Evolutionary conservation across 2,329 filamentous ascomycete species (phyloP).

Genomic region (Nothophoma quercina): DNA sequence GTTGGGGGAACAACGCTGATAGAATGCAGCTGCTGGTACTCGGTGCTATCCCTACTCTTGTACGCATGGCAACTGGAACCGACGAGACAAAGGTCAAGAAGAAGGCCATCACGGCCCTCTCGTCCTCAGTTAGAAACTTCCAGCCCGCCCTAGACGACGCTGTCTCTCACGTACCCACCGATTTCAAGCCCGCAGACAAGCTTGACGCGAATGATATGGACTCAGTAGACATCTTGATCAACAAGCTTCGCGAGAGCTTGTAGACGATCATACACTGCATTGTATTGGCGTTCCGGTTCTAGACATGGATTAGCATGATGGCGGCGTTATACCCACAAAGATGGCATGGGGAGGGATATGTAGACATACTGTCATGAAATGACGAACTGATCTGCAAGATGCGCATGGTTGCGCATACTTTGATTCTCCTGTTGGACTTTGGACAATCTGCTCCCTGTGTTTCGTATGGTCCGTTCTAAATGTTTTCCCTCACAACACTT

Average conservation of each 20-base stretch:
- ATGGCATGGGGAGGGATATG: conserved; percentile 1
- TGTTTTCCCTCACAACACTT: conserved; percentile 44
- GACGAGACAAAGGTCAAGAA: conserved; percentile 72
- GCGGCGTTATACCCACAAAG: conserved; percentile 10
- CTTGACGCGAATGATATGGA: conserved; percentile 91
- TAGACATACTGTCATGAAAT: conserved; percentile 5
- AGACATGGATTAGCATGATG: conserved; percentile 29
- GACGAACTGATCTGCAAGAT: background rate
- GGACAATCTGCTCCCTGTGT: background rate
- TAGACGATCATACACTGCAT: conserved; percentile 24
- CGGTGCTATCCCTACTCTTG: conserved; percentile 75
- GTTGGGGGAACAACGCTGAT: conserved; percentile 21
- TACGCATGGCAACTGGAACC: conserved; percentile 68
- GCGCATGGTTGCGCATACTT: background rate
- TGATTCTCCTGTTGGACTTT: background rate
- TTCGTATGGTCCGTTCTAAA: too few species aligned
- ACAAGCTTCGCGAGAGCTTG: conserved; percentile 57
- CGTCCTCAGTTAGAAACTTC: conserved; percentile 85
- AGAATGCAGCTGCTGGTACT: conserved; percentile 58
- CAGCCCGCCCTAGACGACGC: conserved; percentile 74
- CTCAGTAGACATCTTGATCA: conserved; percentile 77
- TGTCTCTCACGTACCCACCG: conserved; percentile 71
- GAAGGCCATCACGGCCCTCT: conserved; percentile 90
- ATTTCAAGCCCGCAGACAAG: conserved; percentile 64
- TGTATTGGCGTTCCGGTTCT: conserved; percentile 34